Evolutionary conservation across 192 early-diverging fungal species (phyloP), one percentile per base, ranked within the genome.

Genomic region (Spizellomyces punctatus): DNA sequence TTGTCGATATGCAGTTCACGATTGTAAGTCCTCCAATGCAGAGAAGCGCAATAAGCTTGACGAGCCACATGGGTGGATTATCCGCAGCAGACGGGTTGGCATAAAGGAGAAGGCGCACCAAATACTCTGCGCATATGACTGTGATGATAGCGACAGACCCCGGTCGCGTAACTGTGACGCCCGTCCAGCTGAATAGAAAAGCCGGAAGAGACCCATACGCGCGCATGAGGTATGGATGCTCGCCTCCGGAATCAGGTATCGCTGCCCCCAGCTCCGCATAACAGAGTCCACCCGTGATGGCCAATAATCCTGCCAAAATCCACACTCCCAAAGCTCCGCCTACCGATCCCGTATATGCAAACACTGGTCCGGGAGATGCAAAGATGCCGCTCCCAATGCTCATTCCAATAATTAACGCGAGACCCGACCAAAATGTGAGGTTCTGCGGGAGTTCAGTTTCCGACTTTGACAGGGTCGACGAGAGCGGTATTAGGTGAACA

Each of bases 221-320:
- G 56, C 90, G 85, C 48, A 89, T 83, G 49, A 98, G 78, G 74
- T 96, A 98, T 5, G 89, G 89, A 77, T 91, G 86, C 44, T 96
- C 95, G 36, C 95, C 96, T 61, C 96, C 96, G 69, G 92, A 93
- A 45, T 79, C 74, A 5, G 94, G 92, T 58, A 93, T 85, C 81
- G 91, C 91, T 46, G 94, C 83, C 0, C 96, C 96, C 22, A 98
- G 80, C 76, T 98, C 96, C 10, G 93, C 91, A 73, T 96, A 98
- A 63, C 91, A 93, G 12, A 92, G 80, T 0, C 90, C 91, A 45
- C 96, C 96, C 10, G 87, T 84, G 62, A 93, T 87, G 5, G 94
- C 91, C 22, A 84, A 48, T 58, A 80, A 7, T 17, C 83, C 79
- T 17, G 76, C 72, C 8, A 63, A 19, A 6, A 79, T 4, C 82